Conservation (phyloP, 164 flowering plant genomes). For the Vitis riparia region DNA sequence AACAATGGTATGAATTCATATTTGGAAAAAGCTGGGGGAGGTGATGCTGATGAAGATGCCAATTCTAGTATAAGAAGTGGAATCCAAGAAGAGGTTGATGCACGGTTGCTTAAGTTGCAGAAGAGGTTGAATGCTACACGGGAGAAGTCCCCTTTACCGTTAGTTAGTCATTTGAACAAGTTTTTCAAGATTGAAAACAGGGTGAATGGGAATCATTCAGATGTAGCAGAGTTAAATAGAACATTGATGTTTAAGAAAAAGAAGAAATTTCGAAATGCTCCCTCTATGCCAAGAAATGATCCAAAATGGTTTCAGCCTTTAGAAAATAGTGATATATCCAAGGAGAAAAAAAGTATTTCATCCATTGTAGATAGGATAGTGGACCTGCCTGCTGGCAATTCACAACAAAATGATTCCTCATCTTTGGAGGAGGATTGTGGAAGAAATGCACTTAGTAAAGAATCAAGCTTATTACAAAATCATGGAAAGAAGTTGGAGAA, state of each 20-base stretch:
- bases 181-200: slow-evolving; percentile 16
- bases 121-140: slow-evolving; percentile 30
- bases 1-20: slow-evolving; percentile 11
- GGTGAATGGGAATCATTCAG: slow-evolving; percentile 14
- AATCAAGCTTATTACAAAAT: slow-evolving; percentile 14
- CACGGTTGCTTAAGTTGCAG: slow-evolving; percentile 44
- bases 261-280: slow-evolving; percentile 29
- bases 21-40: slow-evolving; percentile 17
- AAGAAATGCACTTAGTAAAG: slow-evolving; percentile 3
- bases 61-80: slow-evolving; percentile 24
- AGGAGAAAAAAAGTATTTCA: not conserved
- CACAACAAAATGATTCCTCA: not conserved
- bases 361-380: not conserved
- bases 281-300: slow-evolving; percentile 17
- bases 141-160: slow-evolving; percentile 19
- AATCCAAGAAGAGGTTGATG: slow-evolving; percentile 57
- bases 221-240: slow-evolving; percentile 24
- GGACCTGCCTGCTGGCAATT: not conserved
- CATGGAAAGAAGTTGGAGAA: slow-evolving; percentile 9
- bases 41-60: slow-evolving; percentile 15
- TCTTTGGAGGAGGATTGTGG: slow-evolving; percentile 11
- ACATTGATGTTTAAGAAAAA: slow-evolving; percentile 41
- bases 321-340: slow-evolving; percentile 4
- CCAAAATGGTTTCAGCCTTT: slow-evolving; percentile 49
- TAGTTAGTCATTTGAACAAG: slow-evolving; percentile 21